These are phyloP conservation scores for Vicia faba DNA, from an alignment of 306 rosid species.

Conservation along the genomic window DNA sequence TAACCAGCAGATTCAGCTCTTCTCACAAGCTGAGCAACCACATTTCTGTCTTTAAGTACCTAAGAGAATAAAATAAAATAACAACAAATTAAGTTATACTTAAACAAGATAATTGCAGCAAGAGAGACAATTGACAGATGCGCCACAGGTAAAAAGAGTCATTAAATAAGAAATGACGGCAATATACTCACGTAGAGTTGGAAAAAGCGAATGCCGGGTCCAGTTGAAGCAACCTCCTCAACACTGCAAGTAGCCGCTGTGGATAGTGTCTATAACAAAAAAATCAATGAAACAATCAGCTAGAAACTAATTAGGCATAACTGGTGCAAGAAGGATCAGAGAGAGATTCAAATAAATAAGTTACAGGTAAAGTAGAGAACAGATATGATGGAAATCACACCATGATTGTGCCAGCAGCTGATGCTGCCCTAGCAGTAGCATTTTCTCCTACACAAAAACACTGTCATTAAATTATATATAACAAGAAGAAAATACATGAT, in stretches of 20 bases:
- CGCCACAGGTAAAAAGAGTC: too few relatives aligned
- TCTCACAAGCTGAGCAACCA: conserved; percentile 79
- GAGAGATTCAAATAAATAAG: too few relatives aligned
- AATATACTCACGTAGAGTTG: not conserved
- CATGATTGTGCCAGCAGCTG: conserved; percentile 89
- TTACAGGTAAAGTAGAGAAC: not conserved
- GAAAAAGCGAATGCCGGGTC: conserved; percentile 3
- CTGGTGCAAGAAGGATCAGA: not conserved
- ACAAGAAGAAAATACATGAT: not conserved
- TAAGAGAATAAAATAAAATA: conserved; percentile 34
- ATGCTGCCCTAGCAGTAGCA: conserved; percentile 84
- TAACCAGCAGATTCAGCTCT: conserved; percentile 97
- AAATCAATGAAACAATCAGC: not conserved
- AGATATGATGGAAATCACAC: conserved; percentile 42
- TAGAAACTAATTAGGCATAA: not conserved
- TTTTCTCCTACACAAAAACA: conserved; percentile 62
- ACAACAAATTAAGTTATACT: conserved; percentile 13
- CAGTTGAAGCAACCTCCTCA: not conserved
- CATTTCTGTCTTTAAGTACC: conserved; percentile 76
- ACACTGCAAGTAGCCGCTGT: not conserved
- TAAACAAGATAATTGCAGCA: not conserved
- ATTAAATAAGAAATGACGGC: not conserved
- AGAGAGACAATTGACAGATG: too few relatives aligned
- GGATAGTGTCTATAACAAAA: not conserved
- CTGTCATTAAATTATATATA: too few relatives aligned